Conservation (phyloP, 495 filamentous ascomycete genomes). For the Podospora pseudocomata region DNA sequence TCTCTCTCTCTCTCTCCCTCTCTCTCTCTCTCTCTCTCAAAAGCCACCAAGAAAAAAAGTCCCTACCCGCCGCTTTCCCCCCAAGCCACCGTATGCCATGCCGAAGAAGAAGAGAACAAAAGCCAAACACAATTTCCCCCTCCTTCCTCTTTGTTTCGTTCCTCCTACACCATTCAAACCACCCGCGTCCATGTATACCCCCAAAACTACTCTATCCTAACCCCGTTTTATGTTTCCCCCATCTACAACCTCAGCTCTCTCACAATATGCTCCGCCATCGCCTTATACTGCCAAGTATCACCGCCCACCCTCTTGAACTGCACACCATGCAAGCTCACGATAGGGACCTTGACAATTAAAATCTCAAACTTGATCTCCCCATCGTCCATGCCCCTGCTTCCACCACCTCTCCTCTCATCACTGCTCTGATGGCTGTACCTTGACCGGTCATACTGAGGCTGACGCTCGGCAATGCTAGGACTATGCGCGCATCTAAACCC, state of each 20-base stretch:
- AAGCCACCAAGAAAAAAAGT: not conserved
- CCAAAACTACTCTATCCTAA: not conserved
- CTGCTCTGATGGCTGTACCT: not conserved
- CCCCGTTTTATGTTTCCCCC: not conserved
- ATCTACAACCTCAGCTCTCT: conserved; percentile 67
- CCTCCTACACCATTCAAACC: not conserved
- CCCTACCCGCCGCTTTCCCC: not conserved
- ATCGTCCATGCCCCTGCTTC: conserved; percentile 46
- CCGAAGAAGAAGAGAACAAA: not conserved
- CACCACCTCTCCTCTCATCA: conserved; percentile 5
- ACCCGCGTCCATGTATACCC: not conserved
- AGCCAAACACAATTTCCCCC: not conserved
- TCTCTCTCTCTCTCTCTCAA: too few species aligned
- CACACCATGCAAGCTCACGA: conserved; percentile 89
- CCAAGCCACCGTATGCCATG: not conserved
- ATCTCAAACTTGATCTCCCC: conserved; percentile 86
- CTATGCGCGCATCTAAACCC: conserved; percentile 86
- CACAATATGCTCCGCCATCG: conserved; percentile 93
- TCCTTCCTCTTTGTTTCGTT: not conserved
- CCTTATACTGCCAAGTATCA: conserved; percentile 97
- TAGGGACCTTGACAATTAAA: conserved; percentile 93
- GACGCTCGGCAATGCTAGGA: conserved; percentile 65
- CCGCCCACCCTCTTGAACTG: conserved; percentile 98
- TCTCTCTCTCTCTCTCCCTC: not conserved
- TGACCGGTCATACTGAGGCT: not conserved